Evolutionary conservation across 1,284 basidiomycete genomes (phyloP).

Genomic region (Wallemia ichthyophaga): DNA sequence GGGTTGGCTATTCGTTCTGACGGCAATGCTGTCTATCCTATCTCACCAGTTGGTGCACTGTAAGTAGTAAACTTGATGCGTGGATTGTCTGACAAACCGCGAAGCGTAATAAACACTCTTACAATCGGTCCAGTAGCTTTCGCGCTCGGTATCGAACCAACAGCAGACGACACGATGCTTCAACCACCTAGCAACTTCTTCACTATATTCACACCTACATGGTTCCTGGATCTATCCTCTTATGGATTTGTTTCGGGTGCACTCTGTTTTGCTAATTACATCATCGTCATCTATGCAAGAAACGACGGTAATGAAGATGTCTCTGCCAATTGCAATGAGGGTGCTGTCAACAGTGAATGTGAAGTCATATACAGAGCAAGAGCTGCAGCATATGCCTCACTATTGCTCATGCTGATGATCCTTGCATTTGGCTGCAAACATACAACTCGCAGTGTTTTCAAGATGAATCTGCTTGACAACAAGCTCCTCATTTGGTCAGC

Average conservation of each 20-base stretch:
- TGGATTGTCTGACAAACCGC: background rate
- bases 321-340: slow-evolving; percentile 23
- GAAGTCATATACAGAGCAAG: slow-evolving; percentile 22
- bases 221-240: slow-evolving; percentile 21
- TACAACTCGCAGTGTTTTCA: slow-evolving; percentile 16
- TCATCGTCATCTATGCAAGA: slow-evolving; percentile 9
- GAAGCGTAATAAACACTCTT: slow-evolving; percentile 13
- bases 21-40: slow-evolving; percentile 30
- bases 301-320: slow-evolving; percentile 19
- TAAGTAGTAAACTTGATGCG: slow-evolving; percentile 18
- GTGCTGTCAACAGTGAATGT: background rate
- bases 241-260: slow-evolving; percentile 35
- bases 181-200: slow-evolving; percentile 23
- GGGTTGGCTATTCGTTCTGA: slow-evolving; percentile 35
- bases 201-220: slow-evolving; percentile 23
- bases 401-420: slow-evolving; percentile 23
- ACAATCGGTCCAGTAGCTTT: slow-evolving; percentile 27
- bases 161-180: slow-evolving; percentile 28
- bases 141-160: slow-evolving; percentile 28
- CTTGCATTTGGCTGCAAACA: slow-evolving; percentile 19
- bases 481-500: slow-evolving; percentile 25
- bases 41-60: slow-evolving; percentile 33
- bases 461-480: slow-evolving; percentile 24
- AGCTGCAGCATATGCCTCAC: slow-evolving; percentile 23
- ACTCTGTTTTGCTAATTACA: slow-evolving; percentile 21